Percentiles rank a stretch among this genome's conserved stretches.
These are phyloP conservation scores for Beauveria brongniartii DNA, from an alignment of 2,329 filamentous ascomycete species.

Conservation along the genomic window DNA sequence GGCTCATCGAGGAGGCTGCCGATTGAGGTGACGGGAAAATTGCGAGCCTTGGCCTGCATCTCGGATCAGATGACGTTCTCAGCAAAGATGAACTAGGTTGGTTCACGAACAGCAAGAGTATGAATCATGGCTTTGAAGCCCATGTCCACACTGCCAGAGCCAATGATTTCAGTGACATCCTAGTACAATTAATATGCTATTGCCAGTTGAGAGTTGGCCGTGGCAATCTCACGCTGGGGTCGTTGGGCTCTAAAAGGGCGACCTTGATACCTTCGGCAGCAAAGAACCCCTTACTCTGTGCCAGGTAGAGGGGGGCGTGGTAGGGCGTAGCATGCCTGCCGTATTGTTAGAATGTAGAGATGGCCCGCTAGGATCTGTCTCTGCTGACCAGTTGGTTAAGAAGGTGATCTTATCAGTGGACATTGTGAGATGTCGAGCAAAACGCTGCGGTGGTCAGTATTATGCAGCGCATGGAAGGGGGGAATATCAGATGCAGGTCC, in stretches of 20 bases:
- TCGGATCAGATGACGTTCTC: conserved; percentile 2
- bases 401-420: conserved; percentile 80
- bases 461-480: conserved; percentile 23
- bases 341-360: conserved; percentile 9
- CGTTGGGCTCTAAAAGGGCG: conserved; percentile 69
- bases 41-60: conserved; percentile 60
- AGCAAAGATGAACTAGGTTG: background rate
- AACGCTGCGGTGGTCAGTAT: conserved; percentile 41
- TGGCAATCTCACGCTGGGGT: conserved; percentile 52
- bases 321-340: conserved; percentile 72
- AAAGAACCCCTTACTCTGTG: conserved; percentile 68
- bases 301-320: conserved; percentile 69
- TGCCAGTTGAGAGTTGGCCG: fast-evolving
- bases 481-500: conserved; percentile 66
- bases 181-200: conserved; percentile 19
- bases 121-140: conserved; percentile 84
- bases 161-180: conserved; percentile 78
- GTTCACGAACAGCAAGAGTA: conserved; percentile 52
- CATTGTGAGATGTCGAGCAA: conserved; percentile 48
- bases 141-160: conserved; percentile 66
- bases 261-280: conserved; percentile 70
- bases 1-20: conserved; percentile 72
- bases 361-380: background rate
- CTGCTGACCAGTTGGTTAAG: conserved; percentile 67
- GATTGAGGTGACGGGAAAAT: conserved; percentile 65